Conservation (phyloP, 805 yeast species). For the Vanderwaltozyma yarrowii region DNA sequence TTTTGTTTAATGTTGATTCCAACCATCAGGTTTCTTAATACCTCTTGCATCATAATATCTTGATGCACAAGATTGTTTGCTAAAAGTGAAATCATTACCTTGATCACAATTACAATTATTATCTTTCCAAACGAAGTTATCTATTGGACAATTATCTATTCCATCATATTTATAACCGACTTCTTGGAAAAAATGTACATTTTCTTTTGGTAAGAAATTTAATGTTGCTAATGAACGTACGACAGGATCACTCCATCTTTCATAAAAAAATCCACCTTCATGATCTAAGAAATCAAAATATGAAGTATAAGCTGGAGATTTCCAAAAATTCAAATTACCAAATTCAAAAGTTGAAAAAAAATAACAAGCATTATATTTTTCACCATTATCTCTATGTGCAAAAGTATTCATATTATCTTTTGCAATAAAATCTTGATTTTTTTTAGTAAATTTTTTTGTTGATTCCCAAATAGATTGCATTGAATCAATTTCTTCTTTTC, state of each 20-base stretch:
- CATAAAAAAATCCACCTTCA: constrained; percentile 77
- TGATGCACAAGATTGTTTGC: constrained; percentile 52
- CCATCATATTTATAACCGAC: constrained; percentile 74
- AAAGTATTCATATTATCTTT: constrained; percentile 57
- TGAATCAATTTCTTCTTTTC: constrained; percentile 60
- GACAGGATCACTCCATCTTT: constrained; percentile 93
- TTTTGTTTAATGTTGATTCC: constrained; percentile 35
- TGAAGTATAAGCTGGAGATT: constrained; percentile 53
- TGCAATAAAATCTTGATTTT: constrained; percentile 49
- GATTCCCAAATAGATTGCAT: constrained; percentile 70
- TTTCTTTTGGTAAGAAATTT: constrained; percentile 50
- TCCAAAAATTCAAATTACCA: constrained; percentile 64
- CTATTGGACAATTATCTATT: constrained; percentile 64
- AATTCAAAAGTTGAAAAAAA: constrained; percentile 84
- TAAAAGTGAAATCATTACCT: constrained; percentile 57
- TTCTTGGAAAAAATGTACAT: constrained; percentile 67
- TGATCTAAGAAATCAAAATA: constrained; percentile 60
- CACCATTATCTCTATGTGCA: constrained; percentile 53
- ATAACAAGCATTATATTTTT: constrained; percentile 71
- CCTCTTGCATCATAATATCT: constrained; percentile 42
- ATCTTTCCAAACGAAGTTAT: constrained; percentile 41
- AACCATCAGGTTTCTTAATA: constrained; percentile 45
- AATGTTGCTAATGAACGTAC: constrained; percentile 74
- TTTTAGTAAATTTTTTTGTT: constrained; percentile 50
- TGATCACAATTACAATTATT: constrained; percentile 67